Evolutionary conservation across 257 asterid genomes (phyloP).

Genomic region (Verbena officinalis): DNA sequence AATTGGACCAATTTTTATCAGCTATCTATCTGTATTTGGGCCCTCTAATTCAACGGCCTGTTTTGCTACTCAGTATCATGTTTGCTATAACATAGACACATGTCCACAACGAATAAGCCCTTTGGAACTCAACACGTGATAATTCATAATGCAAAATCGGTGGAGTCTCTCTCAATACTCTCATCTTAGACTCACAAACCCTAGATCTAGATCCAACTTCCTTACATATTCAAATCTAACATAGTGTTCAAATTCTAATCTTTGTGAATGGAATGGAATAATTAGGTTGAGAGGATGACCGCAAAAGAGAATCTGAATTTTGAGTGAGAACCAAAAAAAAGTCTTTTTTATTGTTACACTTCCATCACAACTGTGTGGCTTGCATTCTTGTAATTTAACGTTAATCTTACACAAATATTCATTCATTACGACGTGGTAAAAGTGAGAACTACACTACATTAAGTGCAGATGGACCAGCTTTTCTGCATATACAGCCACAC

Average conservation of each 20-base stretch:
- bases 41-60: neutral
- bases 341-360: too few species aligned
- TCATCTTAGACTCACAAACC: too few species aligned
- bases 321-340: too few species aligned
- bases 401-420: neutral
- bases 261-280: too few species aligned
- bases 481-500: neutral
- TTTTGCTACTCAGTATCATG: neutral
- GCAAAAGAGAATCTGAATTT: too few species aligned
- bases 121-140: neutral
- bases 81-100: neutral
- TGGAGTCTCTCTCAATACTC: too few species aligned
- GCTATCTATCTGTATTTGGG: neutral
- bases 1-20: too few species aligned
- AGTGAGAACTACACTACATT: slow-evolving; percentile 14
- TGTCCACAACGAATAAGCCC: neutral
- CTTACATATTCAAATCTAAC: too few species aligned
- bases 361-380: too few species aligned
- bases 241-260: too few species aligned
- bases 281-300: too few species aligned
- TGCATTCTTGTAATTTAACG: neutral
- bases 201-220: too few species aligned
- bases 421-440: neutral
- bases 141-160: neutral
- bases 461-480: slow-evolving; percentile 18